Evolutionary conservation across 495 filamentous ascomycete genomes (phyloP), one percentile per base, ranked within the genome.

Genomic region (Lophiotrema nucula): DNA sequence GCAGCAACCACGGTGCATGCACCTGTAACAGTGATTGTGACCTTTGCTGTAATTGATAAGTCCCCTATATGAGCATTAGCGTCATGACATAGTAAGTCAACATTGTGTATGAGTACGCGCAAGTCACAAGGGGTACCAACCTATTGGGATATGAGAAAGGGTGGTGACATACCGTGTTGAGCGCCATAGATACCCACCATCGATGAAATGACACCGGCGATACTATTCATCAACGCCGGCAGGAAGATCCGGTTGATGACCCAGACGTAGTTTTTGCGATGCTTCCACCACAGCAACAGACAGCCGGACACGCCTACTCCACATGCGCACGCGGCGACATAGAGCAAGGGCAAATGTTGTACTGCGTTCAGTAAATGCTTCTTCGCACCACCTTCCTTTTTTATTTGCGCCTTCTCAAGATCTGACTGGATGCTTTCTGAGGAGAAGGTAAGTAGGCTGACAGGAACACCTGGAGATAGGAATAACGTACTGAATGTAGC

Each of bases 171-270:
- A 3, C 79, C 76, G 0, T 65, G 43, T 41, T 78, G 73, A 31
- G 76, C 70, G 16, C 70, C 63, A 56, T 81, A 82, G 5, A 83
- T 71, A 64, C 70, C 76, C 13, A 75, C 66, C 6, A 82, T 47
- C n/a, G 79, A 78, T 13, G 70, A 69, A 10, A 81, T 58, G 5
- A 81, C 46, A 0, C 80, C 79, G 16, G 74, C 77, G 3, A 77
- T 23, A 12, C 69, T 67, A 63, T 80, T 79, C 47, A 81, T 53
- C 16, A 59, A 27, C 2, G 27, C 39, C 8, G 57, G 75, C 48
- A 78, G 23, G 53, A 77, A 76, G 13, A 78, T 64, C 47, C 67
- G 68, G 27, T 74, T 76, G 0, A 77, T 58, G 37, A 78, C 33
- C 77, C 76, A 79, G 13, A 75, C 68, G 53, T 73, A 76, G 43